Percentiles rank a stretch among this genome's conserved stretches.
These are phyloP conservation scores for Lyophyllum decastes DNA, from an alignment of 768 basidiomycete species.

Conservation along the genomic window DNA sequence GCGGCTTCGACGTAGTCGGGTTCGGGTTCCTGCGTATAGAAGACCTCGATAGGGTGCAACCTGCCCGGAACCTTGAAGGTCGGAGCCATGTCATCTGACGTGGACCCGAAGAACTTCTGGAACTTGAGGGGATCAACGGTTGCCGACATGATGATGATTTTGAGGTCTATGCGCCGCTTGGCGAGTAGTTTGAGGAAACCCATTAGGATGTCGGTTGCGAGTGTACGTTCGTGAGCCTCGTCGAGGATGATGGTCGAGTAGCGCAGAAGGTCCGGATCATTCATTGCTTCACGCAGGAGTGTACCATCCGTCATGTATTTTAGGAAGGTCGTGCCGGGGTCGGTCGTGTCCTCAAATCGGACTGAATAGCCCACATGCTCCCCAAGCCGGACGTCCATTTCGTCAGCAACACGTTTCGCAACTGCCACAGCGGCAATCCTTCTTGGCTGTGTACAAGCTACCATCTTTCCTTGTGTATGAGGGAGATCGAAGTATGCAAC, in stretches of 20 bases:
- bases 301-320: slow-evolving; percentile 99
- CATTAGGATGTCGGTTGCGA: slow-evolving; percentile 99
- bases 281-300: slow-evolving; percentile 98
- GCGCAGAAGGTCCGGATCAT: slow-evolving; percentile 83
- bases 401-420: slow-evolving; percentile 97
- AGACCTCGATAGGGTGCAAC: slow-evolving; percentile 94
- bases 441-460: slow-evolving; percentile 96
- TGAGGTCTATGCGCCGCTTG: slow-evolving; percentile 81
- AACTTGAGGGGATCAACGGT: slow-evolving; percentile 97
- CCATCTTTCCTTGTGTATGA: slow-evolving; percentile 84
- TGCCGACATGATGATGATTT: slow-evolving; percentile 98
- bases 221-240: slow-evolving; percentile 97
- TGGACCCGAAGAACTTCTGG: slow-evolving; percentile 85
- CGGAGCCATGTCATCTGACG: slow-evolving; percentile 54
- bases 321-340: slow-evolving; percentile 87
- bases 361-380: slow-evolving; percentile 97
- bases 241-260: slow-evolving; percentile 99
- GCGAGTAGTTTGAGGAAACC: slow-evolving; percentile 88
- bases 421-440: slow-evolving; percentile 98
- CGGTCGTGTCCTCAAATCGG: slow-evolving; percentile 97
- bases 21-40: slow-evolving; percentile 91
- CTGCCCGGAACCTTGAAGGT: slow-evolving; percentile 91
- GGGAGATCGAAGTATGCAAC: slow-evolving; percentile 93
- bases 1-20: slow-evolving; percentile 97
- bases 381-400: slow-evolving; percentile 96